Conservation (phyloP, 495 filamentous ascomycete genomes). For the Oidiodendron maius region DNA sequence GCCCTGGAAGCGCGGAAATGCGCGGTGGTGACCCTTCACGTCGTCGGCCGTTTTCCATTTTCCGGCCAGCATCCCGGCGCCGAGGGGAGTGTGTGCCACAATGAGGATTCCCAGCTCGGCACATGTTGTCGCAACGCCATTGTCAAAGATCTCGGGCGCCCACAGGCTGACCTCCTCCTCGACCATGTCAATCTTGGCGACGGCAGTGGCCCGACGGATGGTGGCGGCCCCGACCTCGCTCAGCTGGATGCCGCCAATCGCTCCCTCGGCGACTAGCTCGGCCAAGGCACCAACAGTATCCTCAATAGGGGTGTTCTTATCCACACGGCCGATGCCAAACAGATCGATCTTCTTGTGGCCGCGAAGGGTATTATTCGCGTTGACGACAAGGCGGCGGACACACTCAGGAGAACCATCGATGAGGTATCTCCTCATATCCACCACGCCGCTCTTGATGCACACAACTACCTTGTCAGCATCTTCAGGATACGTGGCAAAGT, state of each 20-base stretch:
- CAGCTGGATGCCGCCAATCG: conserved; percentile 67
- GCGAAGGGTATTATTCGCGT: conserved; percentile 50
- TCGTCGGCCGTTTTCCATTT: conserved; percentile 52
- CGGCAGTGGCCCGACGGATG: conserved; percentile 63
- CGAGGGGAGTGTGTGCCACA: conserved; percentile 38
- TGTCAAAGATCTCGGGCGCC: conserved; percentile 54
- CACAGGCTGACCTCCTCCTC: conserved; percentile 76
- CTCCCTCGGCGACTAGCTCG: conserved; percentile 59
- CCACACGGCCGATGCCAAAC: conserved; percentile 69
- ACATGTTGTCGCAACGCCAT: conserved; percentile 66
- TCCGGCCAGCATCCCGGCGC: conserved; percentile 36
- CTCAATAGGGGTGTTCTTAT: conserved; percentile 45
- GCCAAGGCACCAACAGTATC: conserved; percentile 45
- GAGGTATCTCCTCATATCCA: background rate
- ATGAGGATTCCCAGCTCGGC: conserved; percentile 64
- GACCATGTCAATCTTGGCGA: conserved; percentile 62
- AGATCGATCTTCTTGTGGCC: conserved; percentile 75
- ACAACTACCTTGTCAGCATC: conserved; percentile 58
- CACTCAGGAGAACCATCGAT: conserved; percentile 34
- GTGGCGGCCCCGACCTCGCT: conserved; percentile 67
- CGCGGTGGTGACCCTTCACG: conserved; percentile 52
- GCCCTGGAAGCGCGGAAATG: conserved; percentile 58
- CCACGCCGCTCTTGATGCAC: conserved; percentile 56
- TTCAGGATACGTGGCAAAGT: conserved; percentile 59
- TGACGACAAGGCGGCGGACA: conserved; percentile 59